These are phyloP conservation scores for Pleoardoris graminearum DNA, from an alignment of 2,329 filamentous ascomycete genomes.

Conservation along the genomic window DNA sequence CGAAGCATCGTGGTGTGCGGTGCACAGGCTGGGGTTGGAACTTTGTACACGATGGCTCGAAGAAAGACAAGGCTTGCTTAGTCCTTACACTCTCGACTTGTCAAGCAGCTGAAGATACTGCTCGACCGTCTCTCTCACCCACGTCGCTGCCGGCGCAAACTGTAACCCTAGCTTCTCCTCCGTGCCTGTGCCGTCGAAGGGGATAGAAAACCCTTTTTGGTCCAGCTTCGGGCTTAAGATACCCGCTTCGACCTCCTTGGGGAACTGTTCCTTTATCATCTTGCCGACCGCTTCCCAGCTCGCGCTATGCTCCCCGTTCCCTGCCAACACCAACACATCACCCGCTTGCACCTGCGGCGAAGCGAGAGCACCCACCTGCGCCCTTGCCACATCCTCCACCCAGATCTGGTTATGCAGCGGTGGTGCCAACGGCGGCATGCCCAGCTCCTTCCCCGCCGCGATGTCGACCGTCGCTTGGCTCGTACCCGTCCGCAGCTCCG, in stretches of 20 bases:
- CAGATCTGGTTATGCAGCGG: neutral
- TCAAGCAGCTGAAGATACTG: neutral
- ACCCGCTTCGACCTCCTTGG: neutral
- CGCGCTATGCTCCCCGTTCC: neutral
- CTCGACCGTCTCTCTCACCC: neutral
- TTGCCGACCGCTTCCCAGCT: neutral
- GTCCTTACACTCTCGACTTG: too few species aligned
- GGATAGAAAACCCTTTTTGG: neutral
- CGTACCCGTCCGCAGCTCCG: neutral
- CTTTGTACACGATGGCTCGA: too few species aligned
- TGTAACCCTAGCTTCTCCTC: neutral
- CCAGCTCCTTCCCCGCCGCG: neutral
- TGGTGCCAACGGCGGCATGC: neutral
- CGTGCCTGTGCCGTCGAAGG: neutral
- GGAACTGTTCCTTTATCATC: neutral
- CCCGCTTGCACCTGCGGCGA: neutral
- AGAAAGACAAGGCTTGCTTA: neutral
- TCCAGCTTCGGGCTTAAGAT: neutral
- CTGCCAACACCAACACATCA: neutral
- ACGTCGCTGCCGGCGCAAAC: neutral
- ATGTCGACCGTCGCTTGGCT: slow-evolving; percentile 1
- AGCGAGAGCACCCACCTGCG: neutral
- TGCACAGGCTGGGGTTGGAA: neutral
- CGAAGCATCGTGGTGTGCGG: too few species aligned
- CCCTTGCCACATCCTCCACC: slow-evolving; percentile 1